Evolutionary conservation across 2,329 filamentous ascomycete species (phyloP).

Genomic region (Colletotrichum sublineola): DNA sequence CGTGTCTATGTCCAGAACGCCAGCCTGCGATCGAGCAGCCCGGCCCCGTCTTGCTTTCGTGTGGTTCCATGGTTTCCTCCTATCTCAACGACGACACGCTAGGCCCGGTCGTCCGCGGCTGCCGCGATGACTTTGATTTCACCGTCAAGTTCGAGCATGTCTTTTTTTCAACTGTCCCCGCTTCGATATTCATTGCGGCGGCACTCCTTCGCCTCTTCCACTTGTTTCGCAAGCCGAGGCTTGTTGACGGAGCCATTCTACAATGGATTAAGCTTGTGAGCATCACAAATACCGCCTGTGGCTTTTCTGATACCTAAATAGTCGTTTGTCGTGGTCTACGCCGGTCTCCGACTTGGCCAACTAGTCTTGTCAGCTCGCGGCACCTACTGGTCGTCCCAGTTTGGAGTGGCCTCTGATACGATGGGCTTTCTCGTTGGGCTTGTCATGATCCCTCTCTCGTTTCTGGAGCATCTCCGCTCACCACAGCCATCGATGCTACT

Average conservation of each 20-base stretch:
- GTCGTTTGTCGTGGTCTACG: conserved; percentile 14
- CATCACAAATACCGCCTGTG: background rate
- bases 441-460: conserved; percentile 48
- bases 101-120: conserved; percentile 60
- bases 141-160: conserved; percentile 63
- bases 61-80: background rate
- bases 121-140: conserved; percentile 64
- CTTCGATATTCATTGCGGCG: conserved; percentile 54
- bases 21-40: background rate
- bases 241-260: conserved; percentile 54
- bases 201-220: conserved; percentile 51
- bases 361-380: conserved; percentile 7
- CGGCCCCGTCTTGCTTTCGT: background rate
- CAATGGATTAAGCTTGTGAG: conserved; percentile 45
- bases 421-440: conserved; percentile 49
- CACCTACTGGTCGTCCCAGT: conserved; percentile 21
- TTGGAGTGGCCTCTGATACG: conserved; percentile 42
- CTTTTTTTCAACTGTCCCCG: conserved; percentile 60
- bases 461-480: conserved; percentile 49
- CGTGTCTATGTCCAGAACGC: background rate
- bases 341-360: conserved; percentile 14
- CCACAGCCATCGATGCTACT: conserved; percentile 44
- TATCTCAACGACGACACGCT: conserved; percentile 53
- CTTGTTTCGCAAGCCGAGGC: conserved; percentile 48
- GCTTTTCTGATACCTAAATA: background rate